Percentiles rank a stretch among this genome's conserved stretches.
These are phyloP conservation scores for Ascochyta viciae-villosae DNA, from an alignment of 2,329 filamentous ascomycete genomes.

Conservation along the genomic window DNA sequence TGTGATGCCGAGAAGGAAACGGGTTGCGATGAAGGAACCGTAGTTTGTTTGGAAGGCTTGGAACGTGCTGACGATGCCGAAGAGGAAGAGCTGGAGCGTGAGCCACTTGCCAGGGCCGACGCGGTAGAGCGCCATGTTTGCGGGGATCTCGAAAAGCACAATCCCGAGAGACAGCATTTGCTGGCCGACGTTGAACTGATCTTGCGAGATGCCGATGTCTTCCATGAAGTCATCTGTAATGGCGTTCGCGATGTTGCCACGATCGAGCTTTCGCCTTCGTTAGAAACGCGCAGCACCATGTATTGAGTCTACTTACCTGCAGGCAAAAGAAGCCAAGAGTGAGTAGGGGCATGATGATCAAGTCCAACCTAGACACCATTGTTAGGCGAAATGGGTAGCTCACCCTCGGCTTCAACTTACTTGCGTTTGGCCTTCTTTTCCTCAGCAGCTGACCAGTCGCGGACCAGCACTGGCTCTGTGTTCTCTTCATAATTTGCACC, in stretches of 20 bases:
- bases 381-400: slow-evolving; percentile 1
- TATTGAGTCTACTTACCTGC: slow-evolving; percentile 6
- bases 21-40: slow-evolving; percentile 47
- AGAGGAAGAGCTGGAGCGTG: slow-evolving; percentile 51
- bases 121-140: slow-evolving; percentile 49
- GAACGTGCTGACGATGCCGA: slow-evolving; percentile 60
- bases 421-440: slow-evolving; percentile 43
- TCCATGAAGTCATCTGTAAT: slow-evolving; percentile 38
- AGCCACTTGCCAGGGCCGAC: slow-evolving; percentile 49
- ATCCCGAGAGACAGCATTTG: slow-evolving; percentile 79
- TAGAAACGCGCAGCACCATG: neutral
- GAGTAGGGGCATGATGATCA: slow-evolving; percentile 42
- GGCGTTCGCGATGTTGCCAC: slow-evolving; percentile 49
- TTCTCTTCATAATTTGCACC: neutral
- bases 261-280: slow-evolving; percentile 44
- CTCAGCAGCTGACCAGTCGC: slow-evolving; percentile 38
- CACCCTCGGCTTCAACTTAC: slow-evolving; percentile 16
- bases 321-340: slow-evolving; percentile 46
- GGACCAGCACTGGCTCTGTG: slow-evolving; percentile 4
- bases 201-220: slow-evolving; percentile 31
- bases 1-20: slow-evolving; percentile 51
- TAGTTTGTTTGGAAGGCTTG: slow-evolving; percentile 68
- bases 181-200: slow-evolving; percentile 41
- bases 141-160: slow-evolving; percentile 61
- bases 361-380: slow-evolving; percentile 16